Evolutionary conservation across 257 asterid genomes (phyloP).

Genomic region (Oldenlandia corymbosa): DNA sequence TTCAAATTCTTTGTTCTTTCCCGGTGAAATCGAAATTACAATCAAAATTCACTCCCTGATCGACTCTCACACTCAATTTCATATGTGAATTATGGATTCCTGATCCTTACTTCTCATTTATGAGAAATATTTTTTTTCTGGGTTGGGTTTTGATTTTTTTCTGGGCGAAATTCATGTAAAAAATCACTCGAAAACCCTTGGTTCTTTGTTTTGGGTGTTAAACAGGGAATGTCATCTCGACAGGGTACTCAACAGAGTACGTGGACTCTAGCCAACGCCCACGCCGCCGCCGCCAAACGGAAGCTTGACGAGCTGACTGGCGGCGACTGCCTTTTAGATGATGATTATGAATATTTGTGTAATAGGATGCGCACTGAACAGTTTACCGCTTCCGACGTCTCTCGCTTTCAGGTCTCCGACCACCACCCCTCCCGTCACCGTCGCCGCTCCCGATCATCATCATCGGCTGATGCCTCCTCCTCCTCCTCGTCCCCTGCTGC

Average conservation of each 20-base stretch:
- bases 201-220: not conserved
- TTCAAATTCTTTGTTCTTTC: too few species aligned
- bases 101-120: too few species aligned
- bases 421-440: slow-evolving; percentile 6
- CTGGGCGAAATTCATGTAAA: too few species aligned
- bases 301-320: slow-evolving; percentile 53
- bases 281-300: slow-evolving; percentile 36
- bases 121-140: too few species aligned
- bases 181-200: not conserved
- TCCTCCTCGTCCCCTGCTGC: slow-evolving; percentile 6
- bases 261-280: not conserved
- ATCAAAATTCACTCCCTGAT: too few species aligned
- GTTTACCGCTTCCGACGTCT: slow-evolving; percentile 19
- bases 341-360: slow-evolving; percentile 16
- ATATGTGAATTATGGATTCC: too few species aligned
- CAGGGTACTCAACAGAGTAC: not conserved
- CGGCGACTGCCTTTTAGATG: slow-evolving; percentile 13
- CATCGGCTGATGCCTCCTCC: not conserved
- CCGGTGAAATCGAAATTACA: too few species aligned
- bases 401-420: not conserved
- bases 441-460: slow-evolving; percentile 27
- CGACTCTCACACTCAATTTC: too few species aligned
- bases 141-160: too few species aligned
- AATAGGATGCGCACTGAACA: slow-evolving; percentile 68
- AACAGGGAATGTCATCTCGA: slow-evolving; percentile 5